A percentile compares a stretch with the other conserved stretches of the same genome.
phyloP scores from a whole-genome alignment of 2,329 filamentous ascomycete genomes.

The Colletotrichum cuscutae region DNA sequence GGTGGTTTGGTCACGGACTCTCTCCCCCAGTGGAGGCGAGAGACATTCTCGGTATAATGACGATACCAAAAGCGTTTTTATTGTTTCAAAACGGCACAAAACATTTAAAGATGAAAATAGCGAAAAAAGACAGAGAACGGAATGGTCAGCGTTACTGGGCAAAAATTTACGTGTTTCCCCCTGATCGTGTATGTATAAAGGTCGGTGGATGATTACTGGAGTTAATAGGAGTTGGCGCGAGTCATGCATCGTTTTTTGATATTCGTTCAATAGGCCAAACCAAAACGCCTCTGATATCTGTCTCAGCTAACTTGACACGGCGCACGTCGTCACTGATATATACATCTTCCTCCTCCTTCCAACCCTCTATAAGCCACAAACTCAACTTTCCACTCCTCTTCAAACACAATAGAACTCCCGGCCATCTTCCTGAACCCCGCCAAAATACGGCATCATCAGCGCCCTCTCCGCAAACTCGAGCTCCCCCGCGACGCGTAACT shows the following conservation, averaged over 20 bases:
- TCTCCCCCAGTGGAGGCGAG: background rate
- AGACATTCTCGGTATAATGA: slow-evolving; percentile 37
- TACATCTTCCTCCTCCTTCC: background rate
- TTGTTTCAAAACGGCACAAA: background rate
- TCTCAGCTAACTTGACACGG: too few species aligned
- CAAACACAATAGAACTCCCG: background rate
- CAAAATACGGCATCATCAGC: background rate
- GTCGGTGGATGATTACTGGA: slow-evolving; percentile 7
- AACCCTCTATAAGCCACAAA: background rate
- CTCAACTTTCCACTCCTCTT: background rate
- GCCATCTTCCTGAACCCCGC: background rate
- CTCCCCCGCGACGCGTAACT: background rate
- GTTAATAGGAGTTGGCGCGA: slow-evolving; percentile 1
- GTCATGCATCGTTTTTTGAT: background rate
- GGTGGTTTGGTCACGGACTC: slow-evolving; percentile 18
- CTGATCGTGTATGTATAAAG: background rate
- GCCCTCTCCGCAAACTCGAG: background rate
- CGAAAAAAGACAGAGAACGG: background rate
- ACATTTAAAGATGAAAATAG: background rate
- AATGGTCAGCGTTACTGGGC: slow-evolving; percentile 7
- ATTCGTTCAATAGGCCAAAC: background rate
- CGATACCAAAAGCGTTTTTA: background rate
- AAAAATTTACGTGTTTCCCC: background rate
- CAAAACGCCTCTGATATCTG: background rate
- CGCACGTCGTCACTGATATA: background rate